Base-by-base conservation (phyloP, 257 asterid genomes). In the Primulina eburnea region DNA sequence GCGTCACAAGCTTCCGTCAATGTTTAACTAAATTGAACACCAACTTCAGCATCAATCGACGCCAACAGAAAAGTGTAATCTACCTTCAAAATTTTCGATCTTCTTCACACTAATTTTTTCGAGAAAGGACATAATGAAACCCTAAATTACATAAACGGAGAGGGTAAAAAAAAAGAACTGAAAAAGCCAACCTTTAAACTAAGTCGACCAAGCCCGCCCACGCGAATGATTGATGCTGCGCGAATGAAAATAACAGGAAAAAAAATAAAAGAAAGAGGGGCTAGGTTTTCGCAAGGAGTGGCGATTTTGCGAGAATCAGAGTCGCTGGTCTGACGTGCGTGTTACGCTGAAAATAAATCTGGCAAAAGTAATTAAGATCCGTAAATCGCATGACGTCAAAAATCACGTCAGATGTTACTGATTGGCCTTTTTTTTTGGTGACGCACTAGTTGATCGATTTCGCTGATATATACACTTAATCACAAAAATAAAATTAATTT, bases 41-140 rank as follows among this genome's bases (percentile, higher is more conserved):
- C 10, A 59, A 60, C 32, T 60, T 60, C 43, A 32, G 17, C 6
- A 60, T 8, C 20, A 38, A 26, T 29, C 33, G 62, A 47, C 3
- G 55, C 65, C 61, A 43, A 43, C 65, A 59, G 55, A 78, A 50
- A 55, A 60, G 18, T 59, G 60, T 24, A 57, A 64, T 32, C 53
- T 50, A 50, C 8, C 67, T 35, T 59, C 21, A 12, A 68, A 4
- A 47, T 47, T 47, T 12, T 14, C 7, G 7, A 40, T 47, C 1
- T 12, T 14, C 18, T 12, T 14, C 55, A 11, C 0, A 11, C 52
- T 30, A 30, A 30, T 30, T 2, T 30, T 30, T 30, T 24, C 33
- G 3, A 30, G 33, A 30, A 24, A 37, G 47, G 14, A 35, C 43
- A 35, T 38, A 0, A 38, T 38, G 53, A 47, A 47, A 47, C 20